Evolutionary conservation across 1,284 basidiomycete genomes (phyloP).

Genomic region (Ganoderma boninense): DNA sequence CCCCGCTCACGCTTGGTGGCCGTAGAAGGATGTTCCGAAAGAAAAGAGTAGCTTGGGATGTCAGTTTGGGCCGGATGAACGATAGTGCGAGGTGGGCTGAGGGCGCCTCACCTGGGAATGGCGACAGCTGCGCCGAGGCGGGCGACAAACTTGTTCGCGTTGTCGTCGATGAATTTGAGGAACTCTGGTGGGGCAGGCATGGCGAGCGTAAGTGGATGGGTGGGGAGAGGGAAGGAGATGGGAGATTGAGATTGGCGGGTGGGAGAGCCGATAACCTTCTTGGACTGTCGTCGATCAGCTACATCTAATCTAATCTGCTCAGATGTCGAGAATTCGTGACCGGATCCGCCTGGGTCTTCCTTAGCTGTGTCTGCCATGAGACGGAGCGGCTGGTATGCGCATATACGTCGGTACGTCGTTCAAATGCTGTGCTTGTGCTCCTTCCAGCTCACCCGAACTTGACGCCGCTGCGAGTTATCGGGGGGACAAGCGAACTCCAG

Average conservation of each 20-base stretch:
- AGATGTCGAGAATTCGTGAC: background rate
- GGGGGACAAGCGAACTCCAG: too few species aligned
- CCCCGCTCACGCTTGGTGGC: constrained; percentile 66
- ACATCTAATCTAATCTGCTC: constrained; percentile 7
- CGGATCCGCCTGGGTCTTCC: too few species aligned
- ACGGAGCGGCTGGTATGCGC: too few species aligned
- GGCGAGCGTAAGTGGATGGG: background rate
- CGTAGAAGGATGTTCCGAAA: constrained; percentile 1
- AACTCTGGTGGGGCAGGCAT: constrained; percentile 57
- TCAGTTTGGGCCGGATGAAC: background rate
- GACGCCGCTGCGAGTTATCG: too few species aligned
- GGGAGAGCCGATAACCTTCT: background rate
- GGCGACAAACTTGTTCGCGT: constrained; percentile 79
- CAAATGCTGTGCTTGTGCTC: too few species aligned
- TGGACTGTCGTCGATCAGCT: background rate
- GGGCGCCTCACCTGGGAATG: constrained; percentile 77
- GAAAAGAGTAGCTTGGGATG: background rate
- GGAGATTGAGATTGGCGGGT: background rate
- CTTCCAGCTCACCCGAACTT: too few species aligned
- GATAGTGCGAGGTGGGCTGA: background rate
- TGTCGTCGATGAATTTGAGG: constrained; percentile 72
- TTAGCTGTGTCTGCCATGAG: too few species aligned
- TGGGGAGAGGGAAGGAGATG: background rate
- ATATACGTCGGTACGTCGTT: too few species aligned
- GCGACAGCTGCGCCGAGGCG: constrained; percentile 86